A percentile compares a stretch with the other conserved stretches of the same genome.
Evolutionary conservation across 2,329 filamentous ascomycete genomes (phyloP).

Genomic region (Penicillium sp.): DNA sequence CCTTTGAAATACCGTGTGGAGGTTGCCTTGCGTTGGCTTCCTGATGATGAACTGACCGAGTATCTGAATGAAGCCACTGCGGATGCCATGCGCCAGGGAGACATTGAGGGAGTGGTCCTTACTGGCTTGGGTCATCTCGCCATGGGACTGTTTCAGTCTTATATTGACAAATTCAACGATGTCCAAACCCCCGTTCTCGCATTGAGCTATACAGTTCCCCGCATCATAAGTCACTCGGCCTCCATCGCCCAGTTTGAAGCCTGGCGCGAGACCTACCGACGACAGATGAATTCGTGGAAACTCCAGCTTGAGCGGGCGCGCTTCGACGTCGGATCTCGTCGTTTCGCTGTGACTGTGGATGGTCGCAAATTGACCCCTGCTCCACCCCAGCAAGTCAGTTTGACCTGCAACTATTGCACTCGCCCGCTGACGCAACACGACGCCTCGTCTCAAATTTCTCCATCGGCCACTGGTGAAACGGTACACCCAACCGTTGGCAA

Average conservation of each 20-base stretch:
- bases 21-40: slow-evolving; percentile 51
- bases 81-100: slow-evolving; percentile 49
- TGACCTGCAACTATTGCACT: slow-evolving; percentile 58
- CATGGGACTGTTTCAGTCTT: slow-evolving; percentile 56
- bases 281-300: slow-evolving; percentile 57
- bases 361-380: slow-evolving; percentile 47
- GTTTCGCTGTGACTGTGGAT: slow-evolving; percentile 47
- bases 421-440: slow-evolving; percentile 49
- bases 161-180: slow-evolving; percentile 55
- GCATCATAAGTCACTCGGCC: slow-evolving; percentile 51
- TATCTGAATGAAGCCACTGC: slow-evolving; percentile 52
- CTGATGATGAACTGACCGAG: slow-evolving; percentile 43
- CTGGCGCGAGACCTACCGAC: slow-evolving; percentile 58
- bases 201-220: slow-evolving; percentile 53
- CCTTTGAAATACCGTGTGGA: slow-evolving; percentile 57
- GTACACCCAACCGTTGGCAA: slow-evolving; percentile 33
- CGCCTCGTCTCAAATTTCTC: slow-evolving; percentile 28
- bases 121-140: slow-evolving; percentile 55
- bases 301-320: slow-evolving; percentile 54
- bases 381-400: slow-evolving; percentile 49
- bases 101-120: slow-evolving; percentile 57
- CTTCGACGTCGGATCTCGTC: slow-evolving; percentile 55
- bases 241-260: slow-evolving; percentile 51
- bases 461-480: slow-evolving; percentile 27
- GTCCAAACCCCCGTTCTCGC: slow-evolving; percentile 58